Evolutionary conservation across 768 basidiomycete genomes (phyloP), one percentile per base, ranked within the genome.

Genomic region (Lactarius sanguifluus): DNA sequence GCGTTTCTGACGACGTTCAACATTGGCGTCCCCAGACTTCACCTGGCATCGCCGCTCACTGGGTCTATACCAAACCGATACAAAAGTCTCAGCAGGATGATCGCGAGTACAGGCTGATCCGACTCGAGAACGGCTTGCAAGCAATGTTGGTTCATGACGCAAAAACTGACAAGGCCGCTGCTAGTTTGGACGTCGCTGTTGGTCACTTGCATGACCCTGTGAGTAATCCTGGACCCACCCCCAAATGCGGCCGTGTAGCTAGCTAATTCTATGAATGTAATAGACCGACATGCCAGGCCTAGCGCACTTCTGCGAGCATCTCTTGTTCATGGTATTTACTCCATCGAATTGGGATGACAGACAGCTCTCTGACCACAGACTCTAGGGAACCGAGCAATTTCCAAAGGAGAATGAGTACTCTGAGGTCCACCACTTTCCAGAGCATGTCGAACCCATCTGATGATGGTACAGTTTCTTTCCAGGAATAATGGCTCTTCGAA

Each of bases 391-490:
- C 12, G 85, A 87, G 70, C 85, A 86, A 75, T 96, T 88, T 76
- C 94, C 94, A 3, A 82, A 84, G 64, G 97, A 99, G 76, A 98
- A 97, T 73, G 97, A 96, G 69, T 99, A 98, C 76, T 89, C 87
- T 41, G 89, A 95, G 79, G 92, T 90, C 66, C 36, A 79, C 71
- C 40, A 1, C 9, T 9, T 52, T 38, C 36, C 23, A 55, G 45
- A 16, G 15, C 28, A 13, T 54, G 7, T 15, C 58, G n/a, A 57
- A 61, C n/a, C 65, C 6, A 12, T 55, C 68, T 69, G 59, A 66
- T 62, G 62, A 2, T 66, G 57, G 56, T 59, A 32, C 45, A 92
- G 89, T 92, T 84, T 73, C 81, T 92, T 23, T 80, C 89, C 65
- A 91, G 90, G 77, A 90, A 92, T 70, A 90, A 94, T 66, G 94